Conservation (phyloP, 495 filamentous ascomycete genomes). For the Pyrenula aspistea region DNA sequence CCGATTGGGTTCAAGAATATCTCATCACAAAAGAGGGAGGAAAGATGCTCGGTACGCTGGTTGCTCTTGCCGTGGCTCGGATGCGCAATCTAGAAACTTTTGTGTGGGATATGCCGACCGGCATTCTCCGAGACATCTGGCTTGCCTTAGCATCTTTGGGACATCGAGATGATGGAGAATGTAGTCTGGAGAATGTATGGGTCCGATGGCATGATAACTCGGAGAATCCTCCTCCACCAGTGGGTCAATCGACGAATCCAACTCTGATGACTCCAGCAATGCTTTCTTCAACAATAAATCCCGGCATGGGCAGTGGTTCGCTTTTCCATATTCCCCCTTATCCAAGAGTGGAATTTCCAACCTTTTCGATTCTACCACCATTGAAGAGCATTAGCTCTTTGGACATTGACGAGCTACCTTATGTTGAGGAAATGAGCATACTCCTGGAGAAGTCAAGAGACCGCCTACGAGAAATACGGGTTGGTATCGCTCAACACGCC, state of each 20-base stretch:
- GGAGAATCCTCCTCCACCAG: slow-evolving; percentile 12
- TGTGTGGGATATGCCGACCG: slow-evolving; percentile 94
- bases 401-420: slow-evolving; percentile 78
- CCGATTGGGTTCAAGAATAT: slow-evolving; percentile 77
- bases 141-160: slow-evolving; percentile 67
- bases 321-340: slow-evolving; percentile 23
- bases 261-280: slow-evolving; percentile 6
- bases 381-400: slow-evolving; percentile 72
- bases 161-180: slow-evolving; percentile 44
- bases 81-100: slow-evolving; percentile 90
- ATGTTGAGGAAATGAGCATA: slow-evolving; percentile 79
- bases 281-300: slow-evolving; percentile 1
- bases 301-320: slow-evolving; percentile 3
- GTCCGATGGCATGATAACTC: slow-evolving; percentile 85
- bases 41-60: slow-evolving; percentile 85
- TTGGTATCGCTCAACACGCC: slow-evolving; percentile 61
- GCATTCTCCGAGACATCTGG: slow-evolving; percentile 79
- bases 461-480: slow-evolving; percentile 59
- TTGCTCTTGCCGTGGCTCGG: slow-evolving; percentile 71
- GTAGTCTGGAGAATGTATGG: slow-evolving; percentile 70
- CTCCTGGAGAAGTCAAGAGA: slow-evolving; percentile 64
- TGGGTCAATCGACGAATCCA: slow-evolving; percentile 7
- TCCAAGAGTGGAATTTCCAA: slow-evolving; percentile 64
- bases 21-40: slow-evolving; percentile 78
- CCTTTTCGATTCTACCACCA: slow-evolving; percentile 73